A percentile compares a stretch with the other conserved stretches of the same genome.
phyloP scores from a whole-genome alignment of 2,329 filamentous ascomycete genomes.

The Colletotrichum somersetense region DNA sequence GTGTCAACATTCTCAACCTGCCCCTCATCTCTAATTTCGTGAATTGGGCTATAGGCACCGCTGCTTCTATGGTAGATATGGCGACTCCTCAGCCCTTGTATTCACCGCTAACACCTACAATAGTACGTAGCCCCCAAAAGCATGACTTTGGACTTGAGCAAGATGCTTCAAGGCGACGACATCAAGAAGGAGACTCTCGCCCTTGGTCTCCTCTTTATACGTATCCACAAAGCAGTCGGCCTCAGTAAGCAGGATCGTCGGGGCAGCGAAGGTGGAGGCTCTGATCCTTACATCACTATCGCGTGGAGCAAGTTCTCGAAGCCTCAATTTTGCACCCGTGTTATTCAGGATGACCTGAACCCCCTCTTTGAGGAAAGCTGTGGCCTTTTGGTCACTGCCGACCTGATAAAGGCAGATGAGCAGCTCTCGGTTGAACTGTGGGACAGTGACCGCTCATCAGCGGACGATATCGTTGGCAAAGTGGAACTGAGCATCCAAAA shows the following conservation, averaged over 20 bases:
- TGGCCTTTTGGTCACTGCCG: slow-evolving; percentile 86
- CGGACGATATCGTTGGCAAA: slow-evolving; percentile 95
- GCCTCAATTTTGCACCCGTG: slow-evolving; percentile 96
- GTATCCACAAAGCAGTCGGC: slow-evolving; percentile 88
- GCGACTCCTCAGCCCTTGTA: rapidly evolving
- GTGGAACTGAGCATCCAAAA: slow-evolving; percentile 94
- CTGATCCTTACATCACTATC: slow-evolving; percentile 94
- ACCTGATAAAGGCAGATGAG: slow-evolving; percentile 93
- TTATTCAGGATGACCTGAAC: slow-evolving; percentile 94
- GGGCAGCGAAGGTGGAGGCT: slow-evolving; percentile 87
- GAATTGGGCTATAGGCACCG: slow-evolving; percentile 91
- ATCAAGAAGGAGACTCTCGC: slow-evolving; percentile 91
- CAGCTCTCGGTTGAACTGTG: slow-evolving; percentile 94
- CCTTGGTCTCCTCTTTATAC: slow-evolving; percentile 90
- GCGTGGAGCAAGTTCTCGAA: slow-evolving; percentile 97
- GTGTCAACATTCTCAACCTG: slow-evolving; percentile 90
- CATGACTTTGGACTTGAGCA: slow-evolving; percentile 90
- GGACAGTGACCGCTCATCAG: slow-evolving; percentile 93
- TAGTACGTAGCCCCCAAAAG: slow-evolving; percentile 91
- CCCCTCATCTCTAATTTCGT: slow-evolving; percentile 96
- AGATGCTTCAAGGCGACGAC: slow-evolving; percentile 90
- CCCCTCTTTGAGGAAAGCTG: slow-evolving; percentile 92
- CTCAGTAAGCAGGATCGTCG: slow-evolving; percentile 92
- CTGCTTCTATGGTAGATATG: slow-evolving; percentile 74
- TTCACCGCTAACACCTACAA: neutral